phyloP scores from a whole-genome alignment of 345 rosid genomes.

The Brassica carinata region DNA sequence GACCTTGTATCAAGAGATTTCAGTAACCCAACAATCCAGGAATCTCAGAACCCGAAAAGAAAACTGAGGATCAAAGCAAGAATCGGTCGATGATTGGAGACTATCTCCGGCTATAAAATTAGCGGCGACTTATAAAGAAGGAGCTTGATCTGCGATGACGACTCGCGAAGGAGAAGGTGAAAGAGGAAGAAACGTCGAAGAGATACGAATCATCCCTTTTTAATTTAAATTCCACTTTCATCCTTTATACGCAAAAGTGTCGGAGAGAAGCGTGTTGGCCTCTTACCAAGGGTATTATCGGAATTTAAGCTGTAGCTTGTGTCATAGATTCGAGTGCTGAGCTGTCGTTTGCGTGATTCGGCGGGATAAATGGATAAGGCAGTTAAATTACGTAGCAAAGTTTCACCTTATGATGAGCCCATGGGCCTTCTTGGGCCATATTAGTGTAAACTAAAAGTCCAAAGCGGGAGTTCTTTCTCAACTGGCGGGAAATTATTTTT shows the following conservation, averaged over 20 bases:
- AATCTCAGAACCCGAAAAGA: neutral
- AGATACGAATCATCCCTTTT: conserved; percentile 11
- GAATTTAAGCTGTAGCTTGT: neutral
- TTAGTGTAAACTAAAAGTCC: neutral
- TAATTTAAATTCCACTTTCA: neutral
- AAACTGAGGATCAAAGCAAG: neutral
- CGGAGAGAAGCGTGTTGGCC: neutral
- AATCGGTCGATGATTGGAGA: conserved; percentile 17
- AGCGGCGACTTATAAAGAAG: neutral
- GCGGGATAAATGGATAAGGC: conserved; percentile 16
- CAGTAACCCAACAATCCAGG: conserved; percentile 10
- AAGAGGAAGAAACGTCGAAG: conserved; percentile 18
- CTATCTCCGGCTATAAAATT: neutral
- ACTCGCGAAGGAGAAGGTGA: conserved; percentile 13
- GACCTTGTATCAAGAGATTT: neutral
- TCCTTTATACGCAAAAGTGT: conserved; percentile 27
- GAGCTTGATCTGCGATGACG: conserved; percentile 7
- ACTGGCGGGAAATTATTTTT: conserved; percentile 24
- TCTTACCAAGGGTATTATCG: conserved; percentile 15
- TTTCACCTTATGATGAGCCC: neutral
- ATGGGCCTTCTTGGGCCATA: conserved; percentile 1
- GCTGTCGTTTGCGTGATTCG: conserved; percentile 33
- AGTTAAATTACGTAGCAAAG: neutral
- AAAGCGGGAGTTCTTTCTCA: conserved; percentile 35
- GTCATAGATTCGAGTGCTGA: conserved; percentile 24